Base-by-base conservation (phyloP, 176 grass and related monocot species). In the Triticum timopheevii region DNA sequence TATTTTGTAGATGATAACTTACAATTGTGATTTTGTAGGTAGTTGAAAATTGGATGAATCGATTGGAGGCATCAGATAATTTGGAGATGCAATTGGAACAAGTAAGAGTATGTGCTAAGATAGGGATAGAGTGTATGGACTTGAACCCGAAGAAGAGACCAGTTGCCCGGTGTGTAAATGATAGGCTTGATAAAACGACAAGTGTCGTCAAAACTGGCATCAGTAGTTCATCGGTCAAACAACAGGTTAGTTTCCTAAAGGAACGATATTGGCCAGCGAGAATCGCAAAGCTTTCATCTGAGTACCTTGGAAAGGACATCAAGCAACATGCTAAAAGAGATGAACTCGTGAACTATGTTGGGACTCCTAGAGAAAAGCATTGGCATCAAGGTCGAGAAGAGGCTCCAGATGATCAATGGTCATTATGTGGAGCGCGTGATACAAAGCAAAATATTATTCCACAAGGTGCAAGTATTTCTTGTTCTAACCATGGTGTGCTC, bases 171-270 rank as follows among this genome's bases (percentile, higher is more conserved):
- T 1, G 33, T 35, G 20, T 69, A 69, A 19, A 35, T 0, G 31
- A 69, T 20, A 20, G 15, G 3, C 65, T 69, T 3, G 30, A 69
- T 0, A 20, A 9, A 69, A 69, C 1, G 7, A 1, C 65, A 69
- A 19, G 31, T 35, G 9, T 7, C 1, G 0, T 4, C 0, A 3
- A 35, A 35, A 4, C 3, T 8, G 7, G 15, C 0, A 35, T 2
- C 7, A 35, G 1, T 69, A 35, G 31, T 19, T 69, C 65, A 69
- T 35, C 2, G 35, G 3, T 69, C 3, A 0, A 69, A 2, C 30
- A 40, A 10, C 8, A 69, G 0, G 30, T 20, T 69, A 9, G 31
- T 69, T 69, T 35, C 31, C 30, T 20, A 4, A 4, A 35, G 30
- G 65, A 35, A 6, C 65, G 5, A 2, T 35, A 10, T 3, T 20